These are phyloP conservation scores for Cryphonectria carpinicola DNA, from an alignment of 2,329 filamentous ascomycete species.

Conservation along the genomic window DNA sequence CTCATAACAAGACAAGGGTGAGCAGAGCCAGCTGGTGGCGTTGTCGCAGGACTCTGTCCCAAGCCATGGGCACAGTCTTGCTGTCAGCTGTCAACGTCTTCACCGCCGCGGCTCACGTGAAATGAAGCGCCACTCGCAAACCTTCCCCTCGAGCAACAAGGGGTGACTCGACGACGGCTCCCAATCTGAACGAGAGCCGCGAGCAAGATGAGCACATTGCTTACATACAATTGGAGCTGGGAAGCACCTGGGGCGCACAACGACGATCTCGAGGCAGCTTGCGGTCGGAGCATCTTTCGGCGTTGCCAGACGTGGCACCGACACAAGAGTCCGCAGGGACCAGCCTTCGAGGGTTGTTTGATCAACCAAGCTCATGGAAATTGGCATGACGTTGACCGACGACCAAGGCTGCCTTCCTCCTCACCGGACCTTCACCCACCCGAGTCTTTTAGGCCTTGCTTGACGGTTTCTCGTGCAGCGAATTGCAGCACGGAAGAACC, in stretches of 20 bases:
- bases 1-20: background rate
- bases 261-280: background rate
- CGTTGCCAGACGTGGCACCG: conserved; percentile 7
- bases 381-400: background rate
- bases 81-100: background rate
- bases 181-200: background rate
- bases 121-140: background rate
- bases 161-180: background rate
- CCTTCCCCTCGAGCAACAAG: too few relatives aligned
- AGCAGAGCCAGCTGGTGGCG: background rate
- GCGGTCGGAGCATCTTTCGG: conserved; percentile 11
- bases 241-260: background rate
- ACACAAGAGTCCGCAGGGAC: background rate
- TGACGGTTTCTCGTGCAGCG: background rate
- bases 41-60: background rate
- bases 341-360: background rate
- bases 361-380: background rate
- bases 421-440: background rate
- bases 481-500: background rate
- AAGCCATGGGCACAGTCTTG: background rate
- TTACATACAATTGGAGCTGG: too few relatives aligned
- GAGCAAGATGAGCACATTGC: background rate
- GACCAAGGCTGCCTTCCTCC: background rate
- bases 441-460: background rate
- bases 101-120: background rate